Evolutionary conservation across 257 asterid species (phyloP).

Genomic region (Fraxinus excelsior): DNA sequence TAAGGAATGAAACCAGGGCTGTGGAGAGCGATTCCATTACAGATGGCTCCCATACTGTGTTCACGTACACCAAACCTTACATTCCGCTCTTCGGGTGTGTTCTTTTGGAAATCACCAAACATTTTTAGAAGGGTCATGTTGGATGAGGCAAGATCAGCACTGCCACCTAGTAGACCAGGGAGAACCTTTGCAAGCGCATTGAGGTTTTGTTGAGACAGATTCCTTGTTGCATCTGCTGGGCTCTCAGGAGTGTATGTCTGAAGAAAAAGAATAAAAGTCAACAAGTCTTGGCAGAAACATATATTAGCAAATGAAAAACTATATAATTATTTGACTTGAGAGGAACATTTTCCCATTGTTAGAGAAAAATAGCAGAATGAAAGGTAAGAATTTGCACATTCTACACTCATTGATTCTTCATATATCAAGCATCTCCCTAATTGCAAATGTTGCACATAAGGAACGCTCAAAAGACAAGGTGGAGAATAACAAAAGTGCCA

Average conservation of each 20-base stretch:
- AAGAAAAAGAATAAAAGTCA: slow-evolving; percentile 15
- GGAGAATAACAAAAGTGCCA: background rate
- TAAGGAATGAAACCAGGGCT: slow-evolving; percentile 80
- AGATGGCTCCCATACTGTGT: slow-evolving; percentile 85
- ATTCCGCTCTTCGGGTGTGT: slow-evolving; percentile 67
- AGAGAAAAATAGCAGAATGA: background rate
- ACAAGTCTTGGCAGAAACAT: slow-evolving; percentile 1
- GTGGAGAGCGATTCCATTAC: slow-evolving; percentile 79
- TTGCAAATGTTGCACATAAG: background rate
- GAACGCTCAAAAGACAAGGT: background rate
- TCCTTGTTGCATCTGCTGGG: slow-evolving; percentile 71
- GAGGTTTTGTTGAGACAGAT: slow-evolving; percentile 62
- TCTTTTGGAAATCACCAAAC: slow-evolving; percentile 80
- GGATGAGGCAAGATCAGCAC: slow-evolving; percentile 91
- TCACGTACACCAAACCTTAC: slow-evolving; percentile 75
- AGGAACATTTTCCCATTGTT: background rate
- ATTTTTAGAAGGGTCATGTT: slow-evolving; percentile 79
- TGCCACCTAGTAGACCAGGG: slow-evolving; percentile 86
- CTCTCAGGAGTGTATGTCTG: slow-evolving; percentile 71
- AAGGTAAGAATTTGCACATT: background rate
- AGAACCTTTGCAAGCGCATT: slow-evolving; percentile 78
- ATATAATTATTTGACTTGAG: background rate
- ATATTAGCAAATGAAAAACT: background rate
- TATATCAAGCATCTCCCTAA: background rate
- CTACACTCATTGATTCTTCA: background rate